Base-by-base conservation (phyloP, 768 basidiomycete genomes). In the Leucogyrophana mollusca region DNA sequence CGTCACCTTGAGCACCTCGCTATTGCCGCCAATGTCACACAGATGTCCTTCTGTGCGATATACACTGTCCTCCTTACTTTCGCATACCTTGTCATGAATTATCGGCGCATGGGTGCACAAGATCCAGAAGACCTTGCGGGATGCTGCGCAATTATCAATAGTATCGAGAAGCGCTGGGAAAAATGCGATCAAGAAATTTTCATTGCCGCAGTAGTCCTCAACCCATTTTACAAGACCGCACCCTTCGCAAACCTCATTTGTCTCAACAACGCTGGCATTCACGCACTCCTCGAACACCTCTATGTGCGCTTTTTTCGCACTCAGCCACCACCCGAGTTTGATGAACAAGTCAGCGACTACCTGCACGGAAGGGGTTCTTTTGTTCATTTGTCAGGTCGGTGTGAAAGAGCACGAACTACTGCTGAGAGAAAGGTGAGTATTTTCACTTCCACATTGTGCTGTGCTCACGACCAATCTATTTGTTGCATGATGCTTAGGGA, bases 51-150 rank as follows among this genome's bases (percentile, higher is more conserved):
- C 34, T 63, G 61, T 41, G 54, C 59, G 0, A 56, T 65, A 32
- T 64, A 67, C 53, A 40, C 56, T 27, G 65, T 69, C 14, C 55
- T 65, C n/a, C n/a, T n/a, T n/a, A n/a, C n/a, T n/a, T n/a, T n/a
- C n/a, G n/a, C n/a, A n/a, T n/a, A n/a, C n/a, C n/a, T n/a, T n/a
- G n/a, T n/a, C n/a, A n/a, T n/a, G n/a, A n/a, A n/a, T n/a, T n/a
- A n/a, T n/a, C n/a, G n/a, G n/a, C n/a, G n/a, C n/a, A n/a, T n/a
- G n/a, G n/a, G n/a, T n/a, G n/a, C n/a, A n/a, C n/a, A n/a, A n/a
- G n/a, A n/a, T n/a, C n/a, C n/a, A n/a, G n/a, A n/a, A n/a, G n/a
- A n/a, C n/a, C n/a, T n/a, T n/a, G n/a, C n/a, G n/a, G n/a, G n/a
- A n/a, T n/a, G n/a, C n/a, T n/a, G n/a, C n/a, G 61, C 58, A 4